These are phyloP conservation scores for Sporothrix dimorphospora DNA, from an alignment of 2,329 filamentous ascomycete species.

Conservation along the genomic window DNA sequence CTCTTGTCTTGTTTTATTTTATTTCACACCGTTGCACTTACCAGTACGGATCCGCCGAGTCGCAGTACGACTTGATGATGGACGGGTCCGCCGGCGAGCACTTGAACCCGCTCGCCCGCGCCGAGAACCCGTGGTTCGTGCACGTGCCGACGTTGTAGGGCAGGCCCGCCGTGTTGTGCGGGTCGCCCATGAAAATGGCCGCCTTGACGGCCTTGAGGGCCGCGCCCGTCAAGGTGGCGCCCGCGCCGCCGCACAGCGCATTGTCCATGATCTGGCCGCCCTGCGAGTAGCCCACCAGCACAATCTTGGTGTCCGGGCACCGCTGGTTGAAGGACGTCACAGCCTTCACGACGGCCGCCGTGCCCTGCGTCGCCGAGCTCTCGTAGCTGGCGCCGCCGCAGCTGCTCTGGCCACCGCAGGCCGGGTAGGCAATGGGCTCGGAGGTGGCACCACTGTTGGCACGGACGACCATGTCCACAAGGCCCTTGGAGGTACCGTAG, in stretches of 20 bases:
- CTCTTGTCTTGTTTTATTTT: background rate
- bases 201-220: conserved; percentile 62
- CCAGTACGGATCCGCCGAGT: conserved; percentile 61
- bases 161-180: conserved; percentile 58
- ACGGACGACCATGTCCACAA: conserved; percentile 54
- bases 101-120: conserved; percentile 59
- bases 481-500: conserved; percentile 54
- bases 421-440: conserved; percentile 62
- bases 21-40: background rate
- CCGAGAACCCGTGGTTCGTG: conserved; percentile 61
- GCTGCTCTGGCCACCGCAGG: conserved; percentile 62
- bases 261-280: conserved; percentile 68
- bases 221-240: conserved; percentile 49
- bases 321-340: conserved; percentile 61
- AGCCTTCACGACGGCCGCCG: conserved; percentile 59
- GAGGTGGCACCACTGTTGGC: conserved; percentile 56
- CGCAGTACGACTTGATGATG: conserved; percentile 68
- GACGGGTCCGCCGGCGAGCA: conserved; percentile 54
- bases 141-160: conserved; percentile 65
- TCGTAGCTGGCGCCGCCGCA: conserved; percentile 65
- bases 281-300: conserved; percentile 66
- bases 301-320: conserved; percentile 61
- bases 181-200: conserved; percentile 67
- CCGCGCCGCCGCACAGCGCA: conserved; percentile 63
- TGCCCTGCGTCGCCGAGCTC: conserved; percentile 61